These are phyloP conservation scores for Fusarium neocosmosporiellum DNA, from an alignment of 2,329 filamentous ascomycete genomes.

Conservation along the genomic window DNA sequence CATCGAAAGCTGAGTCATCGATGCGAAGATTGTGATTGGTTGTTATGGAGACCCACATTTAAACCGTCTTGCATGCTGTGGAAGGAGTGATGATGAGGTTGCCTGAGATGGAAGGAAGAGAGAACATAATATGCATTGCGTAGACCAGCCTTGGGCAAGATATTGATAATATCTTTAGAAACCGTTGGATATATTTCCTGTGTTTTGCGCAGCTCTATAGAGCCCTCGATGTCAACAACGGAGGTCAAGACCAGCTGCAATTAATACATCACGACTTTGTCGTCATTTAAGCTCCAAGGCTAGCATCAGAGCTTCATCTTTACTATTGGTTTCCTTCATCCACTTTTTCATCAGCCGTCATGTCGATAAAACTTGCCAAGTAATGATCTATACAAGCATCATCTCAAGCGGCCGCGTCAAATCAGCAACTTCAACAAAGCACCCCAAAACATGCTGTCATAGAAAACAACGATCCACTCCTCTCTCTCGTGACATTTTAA, in stretches of 20 bases:
- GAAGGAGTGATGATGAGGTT: background rate
- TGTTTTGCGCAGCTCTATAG: background rate
- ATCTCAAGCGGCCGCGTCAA: background rate
- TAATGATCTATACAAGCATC: background rate
- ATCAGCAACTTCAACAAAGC: background rate
- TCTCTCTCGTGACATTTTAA: background rate
- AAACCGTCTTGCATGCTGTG: background rate
- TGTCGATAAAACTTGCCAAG: background rate
- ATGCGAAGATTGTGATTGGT: conserved; percentile 23
- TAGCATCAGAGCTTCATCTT: background rate
- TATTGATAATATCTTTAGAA: background rate
- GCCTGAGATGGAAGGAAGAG: background rate
- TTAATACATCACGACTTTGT: background rate
- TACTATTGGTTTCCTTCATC: too few relatives aligned
- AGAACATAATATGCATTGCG: background rate
- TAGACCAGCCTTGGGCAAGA: background rate
- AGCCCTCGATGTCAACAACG: background rate
- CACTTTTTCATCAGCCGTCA: background rate
- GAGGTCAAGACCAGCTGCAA: background rate
- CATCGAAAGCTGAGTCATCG: conserved; percentile 38
- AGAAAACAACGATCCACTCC: background rate
- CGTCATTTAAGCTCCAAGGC: background rate
- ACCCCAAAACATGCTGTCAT: background rate
- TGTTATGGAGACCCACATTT: conserved; percentile 2
- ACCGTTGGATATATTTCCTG: background rate